Evolutionary conservation across 2,329 filamentous ascomycete species (phyloP).

Genomic region (Exophiala calicioides): DNA sequence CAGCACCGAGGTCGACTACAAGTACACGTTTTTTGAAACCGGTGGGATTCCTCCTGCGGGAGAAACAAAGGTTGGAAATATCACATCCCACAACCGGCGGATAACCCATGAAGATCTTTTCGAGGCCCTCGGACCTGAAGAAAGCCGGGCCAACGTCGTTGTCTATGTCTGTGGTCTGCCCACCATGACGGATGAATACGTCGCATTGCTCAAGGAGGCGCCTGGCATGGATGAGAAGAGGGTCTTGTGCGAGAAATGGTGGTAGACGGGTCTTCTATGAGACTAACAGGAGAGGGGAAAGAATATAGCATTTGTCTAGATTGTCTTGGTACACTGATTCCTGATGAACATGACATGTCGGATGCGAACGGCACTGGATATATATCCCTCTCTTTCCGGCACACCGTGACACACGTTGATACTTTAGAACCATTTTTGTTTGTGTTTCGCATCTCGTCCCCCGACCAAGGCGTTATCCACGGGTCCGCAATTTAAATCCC

Average conservation of each 20-base stretch:
- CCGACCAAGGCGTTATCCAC: too few species aligned
- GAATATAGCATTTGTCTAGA: too few species aligned
- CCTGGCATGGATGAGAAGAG: conserved; percentile 49
- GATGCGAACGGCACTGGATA: too few species aligned
- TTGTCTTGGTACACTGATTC: too few species aligned
- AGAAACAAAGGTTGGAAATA: conserved; percentile 16
- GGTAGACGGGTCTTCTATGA: too few species aligned
- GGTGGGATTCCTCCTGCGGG: conserved; percentile 1
- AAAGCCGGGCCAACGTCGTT: conserved; percentile 46
- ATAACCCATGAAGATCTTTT: conserved; percentile 41
- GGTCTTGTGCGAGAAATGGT: conserved; percentile 66
- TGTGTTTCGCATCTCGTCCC: too few species aligned
- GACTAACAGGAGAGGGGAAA: too few species aligned
- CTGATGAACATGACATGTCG: too few species aligned
- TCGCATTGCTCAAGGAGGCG: conserved; percentile 41
- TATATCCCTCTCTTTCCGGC: too few species aligned
- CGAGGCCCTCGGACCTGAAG: conserved; percentile 35
- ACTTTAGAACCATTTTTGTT: too few species aligned
- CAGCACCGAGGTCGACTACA: conserved; percentile 41
- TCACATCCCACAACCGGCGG: conserved; percentile 36
- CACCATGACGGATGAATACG: conserved; percentile 68
- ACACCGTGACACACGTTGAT: too few species aligned
- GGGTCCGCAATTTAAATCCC: too few species aligned
- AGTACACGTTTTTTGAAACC: conserved; percentile 53
- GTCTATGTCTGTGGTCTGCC: conserved; percentile 71